Conservation (phyloP, 208 protist species). For the Leishmania mexicana region DNA sequence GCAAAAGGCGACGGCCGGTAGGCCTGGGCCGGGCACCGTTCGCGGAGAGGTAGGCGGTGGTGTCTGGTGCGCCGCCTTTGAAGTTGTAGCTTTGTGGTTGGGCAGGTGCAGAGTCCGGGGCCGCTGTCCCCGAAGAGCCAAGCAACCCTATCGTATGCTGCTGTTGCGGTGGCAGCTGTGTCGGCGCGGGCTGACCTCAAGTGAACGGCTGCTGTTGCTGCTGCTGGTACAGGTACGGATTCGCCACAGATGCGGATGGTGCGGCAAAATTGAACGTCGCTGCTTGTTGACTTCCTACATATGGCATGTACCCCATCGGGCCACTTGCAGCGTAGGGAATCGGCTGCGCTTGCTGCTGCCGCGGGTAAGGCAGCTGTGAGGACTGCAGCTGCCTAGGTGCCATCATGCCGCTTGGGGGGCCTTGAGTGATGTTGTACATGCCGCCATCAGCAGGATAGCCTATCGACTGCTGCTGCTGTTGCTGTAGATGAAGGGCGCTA, state of each 20-base stretch:
- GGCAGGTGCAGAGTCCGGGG: background rate
- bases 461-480: conserved; percentile 5
- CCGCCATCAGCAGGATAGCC: background rate
- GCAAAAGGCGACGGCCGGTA: conserved; percentile 1
- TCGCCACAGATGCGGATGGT: background rate
- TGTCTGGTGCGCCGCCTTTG: background rate
- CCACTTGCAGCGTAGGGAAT: background rate
- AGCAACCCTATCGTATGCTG: background rate
- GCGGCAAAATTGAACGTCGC: background rate
- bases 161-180: conserved; percentile 11
- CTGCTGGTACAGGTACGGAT: conserved; percentile 7
- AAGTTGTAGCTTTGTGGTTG: background rate
- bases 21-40: background rate
- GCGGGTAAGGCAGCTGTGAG: background rate
- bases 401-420: background rate
- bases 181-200: background rate
- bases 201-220: conserved; percentile 14
- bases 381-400: background rate
- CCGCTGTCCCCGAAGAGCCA: background rate
- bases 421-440: background rate
- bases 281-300: background rate
- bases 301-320: background rate
- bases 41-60: background rate
- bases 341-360: background rate
- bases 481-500: conserved; percentile 4